phyloP scores from a whole-genome alignment of 2,329 filamentous ascomycete genomes.

The Penicillium aurantiogriseum region DNA sequence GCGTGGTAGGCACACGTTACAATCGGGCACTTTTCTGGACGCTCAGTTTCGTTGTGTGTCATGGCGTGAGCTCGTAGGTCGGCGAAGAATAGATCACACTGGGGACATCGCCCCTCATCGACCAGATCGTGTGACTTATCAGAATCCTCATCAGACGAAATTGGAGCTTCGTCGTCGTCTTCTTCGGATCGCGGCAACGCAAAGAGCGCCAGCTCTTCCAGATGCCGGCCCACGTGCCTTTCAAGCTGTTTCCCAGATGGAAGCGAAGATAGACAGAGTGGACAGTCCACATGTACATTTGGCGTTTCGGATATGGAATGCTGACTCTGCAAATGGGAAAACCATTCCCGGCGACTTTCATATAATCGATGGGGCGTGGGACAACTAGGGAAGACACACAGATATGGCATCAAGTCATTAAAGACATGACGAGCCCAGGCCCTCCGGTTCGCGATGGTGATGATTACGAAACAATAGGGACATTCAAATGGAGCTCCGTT shows the following conservation, averaged over 20 bases:
- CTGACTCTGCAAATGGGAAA: background rate
- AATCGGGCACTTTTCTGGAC: background rate
- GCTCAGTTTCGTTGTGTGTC: background rate
- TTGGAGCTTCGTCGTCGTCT: background rate
- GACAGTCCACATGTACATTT: background rate
- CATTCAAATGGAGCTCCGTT: slow-evolving; percentile 38
- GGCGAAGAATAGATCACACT: background rate
- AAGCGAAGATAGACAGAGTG: background rate
- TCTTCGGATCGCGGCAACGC: background rate
- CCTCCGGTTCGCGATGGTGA: slow-evolving; percentile 24
- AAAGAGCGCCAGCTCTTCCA: background rate
- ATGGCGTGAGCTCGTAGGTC: background rate
- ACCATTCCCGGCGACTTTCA: slow-evolving; percentile 19
- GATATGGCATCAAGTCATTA: slow-evolving; percentile 41
- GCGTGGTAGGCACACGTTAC: background rate
- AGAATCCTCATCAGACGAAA: background rate
- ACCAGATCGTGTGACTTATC: background rate
- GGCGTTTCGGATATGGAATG: background rate
- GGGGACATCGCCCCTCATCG: background rate
- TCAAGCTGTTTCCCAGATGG: background rate
- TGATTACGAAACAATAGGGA: slow-evolving; percentile 42
- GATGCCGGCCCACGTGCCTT: background rate
- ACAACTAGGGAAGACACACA: slow-evolving; percentile 35
- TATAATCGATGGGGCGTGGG: slow-evolving; percentile 18
- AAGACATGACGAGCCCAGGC: slow-evolving; percentile 44